Evolutionary conservation across 331 rosid species (phyloP).

Genomic region (Malus hybrid): DNA sequence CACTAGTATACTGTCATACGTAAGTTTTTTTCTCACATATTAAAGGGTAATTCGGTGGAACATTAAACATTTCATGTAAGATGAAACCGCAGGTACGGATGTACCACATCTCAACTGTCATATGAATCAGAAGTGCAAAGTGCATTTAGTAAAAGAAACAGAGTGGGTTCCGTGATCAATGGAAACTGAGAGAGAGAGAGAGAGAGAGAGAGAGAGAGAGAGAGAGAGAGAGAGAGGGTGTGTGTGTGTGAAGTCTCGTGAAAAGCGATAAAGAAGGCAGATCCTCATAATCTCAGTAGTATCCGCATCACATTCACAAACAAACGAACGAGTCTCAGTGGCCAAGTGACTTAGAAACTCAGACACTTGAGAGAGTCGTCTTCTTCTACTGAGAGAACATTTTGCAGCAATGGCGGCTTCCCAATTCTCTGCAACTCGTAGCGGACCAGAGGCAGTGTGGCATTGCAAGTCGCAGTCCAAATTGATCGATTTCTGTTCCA

Average conservation of each 20-base stretch:
- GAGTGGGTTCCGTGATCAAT: background rate
- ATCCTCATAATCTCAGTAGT: background rate
- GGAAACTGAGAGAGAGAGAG: background rate
- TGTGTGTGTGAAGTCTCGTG: conserved; percentile 9
- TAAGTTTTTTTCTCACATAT: too few relatives aligned
- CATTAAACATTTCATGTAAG: too few relatives aligned
- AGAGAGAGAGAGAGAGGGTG: too few relatives aligned
- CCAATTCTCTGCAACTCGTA: conserved; percentile 38
- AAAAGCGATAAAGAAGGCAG: background rate
- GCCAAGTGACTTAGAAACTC: conserved; percentile 2
- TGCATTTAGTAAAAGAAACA: background rate
- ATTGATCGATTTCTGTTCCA: conserved; percentile 24
- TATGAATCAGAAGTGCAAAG: background rate
- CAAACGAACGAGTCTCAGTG: background rate
- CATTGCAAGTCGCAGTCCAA: conserved; percentile 31
- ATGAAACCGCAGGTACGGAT: too few relatives aligned
- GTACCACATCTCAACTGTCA: too few relatives aligned
- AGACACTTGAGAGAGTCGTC: background rate
- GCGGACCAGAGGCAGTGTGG: conserved; percentile 22
- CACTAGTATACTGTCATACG: rapidly evolving
- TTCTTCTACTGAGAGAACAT: background rate
- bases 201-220: background rate
- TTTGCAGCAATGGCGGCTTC: conserved; percentile 44
- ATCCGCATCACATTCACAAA: background rate
- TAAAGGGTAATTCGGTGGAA: too few relatives aligned